phyloP scores from a whole-genome alignment of 768 basidiomycete genomes.

The Gyrodon lividus region DNA sequence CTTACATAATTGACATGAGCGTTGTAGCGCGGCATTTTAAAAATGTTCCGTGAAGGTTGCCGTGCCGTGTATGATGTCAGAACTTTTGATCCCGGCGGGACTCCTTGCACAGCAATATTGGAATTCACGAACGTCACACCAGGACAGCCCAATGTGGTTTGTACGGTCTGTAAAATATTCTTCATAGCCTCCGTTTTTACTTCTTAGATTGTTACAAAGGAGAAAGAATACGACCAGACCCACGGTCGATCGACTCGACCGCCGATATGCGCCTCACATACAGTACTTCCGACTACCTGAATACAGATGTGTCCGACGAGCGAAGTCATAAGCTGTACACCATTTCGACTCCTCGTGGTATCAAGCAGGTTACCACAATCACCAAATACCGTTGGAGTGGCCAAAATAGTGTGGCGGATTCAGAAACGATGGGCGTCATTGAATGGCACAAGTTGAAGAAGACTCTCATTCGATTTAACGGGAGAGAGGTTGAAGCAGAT shows the following conservation, averaged over 20 bases:
- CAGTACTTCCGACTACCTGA: slow-evolving; percentile 18
- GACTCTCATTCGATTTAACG: slow-evolving; percentile 17
- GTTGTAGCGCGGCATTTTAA: too few species aligned
- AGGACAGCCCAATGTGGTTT: too few species aligned
- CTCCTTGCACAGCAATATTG: too few species aligned
- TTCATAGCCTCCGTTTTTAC: too few species aligned
- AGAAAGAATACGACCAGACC: not conserved
- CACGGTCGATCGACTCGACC: not conserved
- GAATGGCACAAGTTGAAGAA: slow-evolving; percentile 22
- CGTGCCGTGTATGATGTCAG: too few species aligned
- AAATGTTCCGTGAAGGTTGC: too few species aligned
- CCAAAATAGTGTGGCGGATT: slow-evolving; percentile 1
- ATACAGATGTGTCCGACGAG: slow-evolving; percentile 22
- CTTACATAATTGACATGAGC: too few species aligned
- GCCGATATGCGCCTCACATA: slow-evolving; percentile 21
- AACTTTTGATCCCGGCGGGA: too few species aligned
- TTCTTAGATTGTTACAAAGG: too few species aligned
- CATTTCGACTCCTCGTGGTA: slow-evolving; percentile 14
- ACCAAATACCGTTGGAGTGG: slow-evolving; percentile 24
- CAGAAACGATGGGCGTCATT: slow-evolving; percentile 27
- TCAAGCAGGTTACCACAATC: slow-evolving; percentile 23
- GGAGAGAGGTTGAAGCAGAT: slow-evolving; percentile 4
- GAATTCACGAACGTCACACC: too few species aligned
- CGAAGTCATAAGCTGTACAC: slow-evolving; percentile 16
- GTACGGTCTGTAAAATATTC: too few species aligned